Percentiles rank a stretch among this genome's conserved stretches.
Conservation (phyloP, 257 asterid species). For the Penstemon davidsonii region DNA sequence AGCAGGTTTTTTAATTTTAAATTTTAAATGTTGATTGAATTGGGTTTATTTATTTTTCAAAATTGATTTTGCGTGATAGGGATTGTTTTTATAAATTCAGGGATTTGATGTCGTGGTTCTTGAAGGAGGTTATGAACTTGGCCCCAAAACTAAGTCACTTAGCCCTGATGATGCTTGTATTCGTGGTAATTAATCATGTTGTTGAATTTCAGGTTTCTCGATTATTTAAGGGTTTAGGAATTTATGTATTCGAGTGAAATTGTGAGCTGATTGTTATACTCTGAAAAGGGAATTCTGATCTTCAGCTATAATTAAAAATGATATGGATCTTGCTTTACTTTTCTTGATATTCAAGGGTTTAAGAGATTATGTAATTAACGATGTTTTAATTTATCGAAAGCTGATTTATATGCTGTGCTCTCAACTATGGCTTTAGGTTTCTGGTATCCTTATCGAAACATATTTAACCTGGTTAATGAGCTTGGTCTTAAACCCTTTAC, state of each 20-base stretch:
- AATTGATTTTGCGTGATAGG: too few species aligned
- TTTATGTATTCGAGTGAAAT: background rate
- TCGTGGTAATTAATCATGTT: slow-evolving; percentile 38
- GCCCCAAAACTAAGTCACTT: slow-evolving; percentile 44
- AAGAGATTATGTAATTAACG: background rate
- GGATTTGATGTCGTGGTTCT: slow-evolving; percentile 69
- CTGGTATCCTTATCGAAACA: slow-evolving; percentile 55
- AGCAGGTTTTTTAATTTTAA: slow-evolving; percentile 43
- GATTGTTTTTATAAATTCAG: slow-evolving; percentile 33
- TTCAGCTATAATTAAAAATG: too few species aligned
- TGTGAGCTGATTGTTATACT: too few species aligned
- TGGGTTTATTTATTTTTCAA: background rate
- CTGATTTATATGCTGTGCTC: background rate
- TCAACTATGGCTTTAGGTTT: slow-evolving; percentile 40
- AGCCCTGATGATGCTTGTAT: slow-evolving; percentile 62
- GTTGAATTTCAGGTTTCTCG: slow-evolving; percentile 6
- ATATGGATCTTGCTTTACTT: too few species aligned
- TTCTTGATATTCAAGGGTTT: too few species aligned
- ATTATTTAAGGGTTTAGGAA: background rate
- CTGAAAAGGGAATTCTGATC: too few species aligned
- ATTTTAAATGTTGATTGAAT: background rate
- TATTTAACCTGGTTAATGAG: slow-evolving; percentile 55
- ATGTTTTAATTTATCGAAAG: background rate
- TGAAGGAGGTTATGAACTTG: slow-evolving; percentile 71
- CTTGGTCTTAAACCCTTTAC: slow-evolving; percentile 59